Evolutionary conservation across 768 basidiomycete genomes (phyloP).

Genomic region (Phaeotremella skinneri): DNA sequence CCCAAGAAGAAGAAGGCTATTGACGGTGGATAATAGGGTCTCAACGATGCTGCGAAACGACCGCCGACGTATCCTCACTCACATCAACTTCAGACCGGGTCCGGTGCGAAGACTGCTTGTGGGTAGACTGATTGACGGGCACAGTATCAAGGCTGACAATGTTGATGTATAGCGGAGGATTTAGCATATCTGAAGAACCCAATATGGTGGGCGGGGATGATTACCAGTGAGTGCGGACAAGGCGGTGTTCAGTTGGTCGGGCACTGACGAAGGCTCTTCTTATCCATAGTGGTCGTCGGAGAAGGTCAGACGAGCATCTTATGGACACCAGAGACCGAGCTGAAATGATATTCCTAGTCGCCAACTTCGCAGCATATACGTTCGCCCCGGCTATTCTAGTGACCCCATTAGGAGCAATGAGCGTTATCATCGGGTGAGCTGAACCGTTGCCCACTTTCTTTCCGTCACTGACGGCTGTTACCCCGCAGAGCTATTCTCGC

Average conservation of each 20-base stretch:
- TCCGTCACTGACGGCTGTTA: slow-evolving; percentile 5
- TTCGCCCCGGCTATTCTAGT: slow-evolving; percentile 97
- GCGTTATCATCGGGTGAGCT: slow-evolving; percentile 85
- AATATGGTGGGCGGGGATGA: slow-evolving; percentile 96
- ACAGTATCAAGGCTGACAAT: slow-evolving; percentile 55
- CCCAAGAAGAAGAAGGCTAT: slow-evolving; percentile 8
- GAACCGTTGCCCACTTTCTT: slow-evolving; percentile 11
- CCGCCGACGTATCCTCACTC: slow-evolving; percentile 36
- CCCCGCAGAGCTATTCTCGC: slow-evolving; percentile 78
- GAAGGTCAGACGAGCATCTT: slow-evolving; percentile 64
- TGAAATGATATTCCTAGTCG: slow-evolving; percentile 44
- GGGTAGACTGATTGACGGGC: slow-evolving; percentile 37
- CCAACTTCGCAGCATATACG: slow-evolving; percentile 87
- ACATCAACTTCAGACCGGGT: slow-evolving; percentile 32
- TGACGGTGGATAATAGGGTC: slow-evolving; percentile 60
- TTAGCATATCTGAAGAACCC: slow-evolving; percentile 83
- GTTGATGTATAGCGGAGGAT: slow-evolving; percentile 66
- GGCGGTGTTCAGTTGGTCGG: not conserved
- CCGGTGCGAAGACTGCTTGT: slow-evolving; percentile 33
- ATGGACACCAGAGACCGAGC: not conserved
- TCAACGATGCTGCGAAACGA: slow-evolving; percentile 75
- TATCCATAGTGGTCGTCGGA: slow-evolving; percentile 75
- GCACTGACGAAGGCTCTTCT: not conserved
- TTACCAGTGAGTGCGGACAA: slow-evolving; percentile 68
- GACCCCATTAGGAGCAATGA: slow-evolving; percentile 95